Evolutionary conservation across 2,329 filamentous ascomycete genomes (phyloP), one percentile per base, ranked within the genome.

Genomic region (Fusarium solani-melongenae): DNA sequence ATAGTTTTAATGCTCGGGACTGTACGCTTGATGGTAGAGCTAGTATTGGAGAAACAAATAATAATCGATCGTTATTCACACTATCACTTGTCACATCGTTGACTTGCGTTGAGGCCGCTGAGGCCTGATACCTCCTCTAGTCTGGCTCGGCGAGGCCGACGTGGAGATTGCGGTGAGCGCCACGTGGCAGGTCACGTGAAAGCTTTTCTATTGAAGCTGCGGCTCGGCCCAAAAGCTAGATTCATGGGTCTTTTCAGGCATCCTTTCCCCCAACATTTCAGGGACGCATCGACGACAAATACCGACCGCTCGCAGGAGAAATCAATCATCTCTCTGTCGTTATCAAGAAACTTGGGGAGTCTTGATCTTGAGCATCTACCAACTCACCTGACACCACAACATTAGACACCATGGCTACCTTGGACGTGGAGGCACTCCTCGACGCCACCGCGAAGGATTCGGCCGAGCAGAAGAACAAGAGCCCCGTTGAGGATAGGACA

Each of bases 351-450:
- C 41, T 56, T 64, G 65, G 69, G 65, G 57, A 70, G 46, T 46
- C 51, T 24, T 11, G 39, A 55, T 44, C 27, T 53, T 49, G 33
- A 61, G 63, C 49, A 60, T 61, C 49, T 41, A 22, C 27, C 65
- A 64, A 70, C 51, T 67, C 39, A 75, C 58, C 57, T 66, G 56
- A 73, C 65, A 59, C 39, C 62, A 65, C 69, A 59, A 53, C 62
- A 66, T 67, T 51, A 77, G 74, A 68, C 75, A 83, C 74, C 71
- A 88, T 88, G 86, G 83, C 86, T 61, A 85, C 83, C 66, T 81
- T 88, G 77, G 94, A 97, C 81, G 94, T 98, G 78, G 95, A 98
- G 87, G 94, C 94, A 75, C 89, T 98, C 74, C 91, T 98, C 77
- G 95, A 98, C 84, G 94, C 93, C 60, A 94, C 93, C 72, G 94